Evolutionary conservation across 306 rosid genomes (phyloP), one percentile per base, ranked within the genome.

Genomic region (Cicer yamashitae): DNA sequence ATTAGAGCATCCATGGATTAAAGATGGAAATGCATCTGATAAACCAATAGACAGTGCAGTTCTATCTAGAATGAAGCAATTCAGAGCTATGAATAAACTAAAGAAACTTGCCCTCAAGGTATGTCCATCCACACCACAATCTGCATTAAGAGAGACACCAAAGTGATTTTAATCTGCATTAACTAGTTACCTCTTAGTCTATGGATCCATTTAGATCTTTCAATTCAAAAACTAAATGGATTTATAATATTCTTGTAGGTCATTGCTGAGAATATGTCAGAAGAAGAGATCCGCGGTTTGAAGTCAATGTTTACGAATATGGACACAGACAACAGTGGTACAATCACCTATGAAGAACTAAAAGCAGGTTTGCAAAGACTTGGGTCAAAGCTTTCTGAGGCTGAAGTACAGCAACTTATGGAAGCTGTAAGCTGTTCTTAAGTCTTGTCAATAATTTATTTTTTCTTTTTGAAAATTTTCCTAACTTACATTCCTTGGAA

Each of bases 11-110:
- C 96, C 96, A 18, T 94, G 98, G 98, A 63, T 91, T 57, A 90
- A 91, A 82, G 96, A 79, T 56, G 97, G 93, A 71, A 87, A 87
- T 56, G 98, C 97, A 15, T 82, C 97, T 41, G 94, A 94, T 82
- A 94, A 85, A 84, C 97, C 96, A 43, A 90, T 91, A 41, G 96
- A 91, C 81, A 91, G 94, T 48, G 98, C 97, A 25, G 96, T 91
- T 70, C 96, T 91, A 67, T 89, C 98, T 51, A 84, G 98, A 86
- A 88, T 93, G 97, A 93, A 93, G 90, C 98, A 93, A 80, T 93
- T 93, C 65, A 88, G 96, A 83, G 98, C 93, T 56, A 91, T 93
- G 98, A 93, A 93, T 78, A 89, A 93, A 73, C 89, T 93, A 65
- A 93, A 93, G 88, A 89, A 91, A 82, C 96, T 93, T 71, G 98